phyloP scores from a whole-genome alignment of 768 basidiomycete species.

The Kwoniella dejecticola region DNA sequence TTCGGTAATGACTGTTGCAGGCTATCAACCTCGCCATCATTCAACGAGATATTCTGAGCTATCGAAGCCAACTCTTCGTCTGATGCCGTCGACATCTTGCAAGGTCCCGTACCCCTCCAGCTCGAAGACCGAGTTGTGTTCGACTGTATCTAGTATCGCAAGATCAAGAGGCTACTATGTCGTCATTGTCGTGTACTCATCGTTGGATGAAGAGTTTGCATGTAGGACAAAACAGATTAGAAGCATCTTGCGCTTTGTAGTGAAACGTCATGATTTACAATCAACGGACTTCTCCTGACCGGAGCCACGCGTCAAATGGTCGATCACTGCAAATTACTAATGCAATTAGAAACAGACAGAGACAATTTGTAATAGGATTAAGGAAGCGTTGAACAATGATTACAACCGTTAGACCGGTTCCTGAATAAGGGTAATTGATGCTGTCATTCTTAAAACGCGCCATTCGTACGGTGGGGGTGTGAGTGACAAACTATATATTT shows the following conservation, averaged over 20 bases:
- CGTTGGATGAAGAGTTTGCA: background rate
- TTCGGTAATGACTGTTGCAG: background rate
- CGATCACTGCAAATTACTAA: background rate
- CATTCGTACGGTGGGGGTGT: background rate
- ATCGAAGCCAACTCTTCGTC: slow-evolving; percentile 22
- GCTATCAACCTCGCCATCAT: background rate
- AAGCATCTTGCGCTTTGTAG: background rate
- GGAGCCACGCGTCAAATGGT: background rate
- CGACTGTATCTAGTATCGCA: too few species aligned
- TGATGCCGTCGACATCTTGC: slow-evolving; percentile 15
- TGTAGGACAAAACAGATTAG: background rate
- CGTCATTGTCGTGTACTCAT: background rate
- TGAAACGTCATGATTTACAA: slow-evolving; percentile 1
- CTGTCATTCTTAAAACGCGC: background rate
- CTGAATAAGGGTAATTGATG: background rate
- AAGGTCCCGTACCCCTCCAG: background rate
- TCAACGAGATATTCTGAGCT: slow-evolving; percentile 7
- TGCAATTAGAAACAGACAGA: background rate
- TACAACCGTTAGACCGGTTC: background rate
- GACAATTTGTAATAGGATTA: background rate
- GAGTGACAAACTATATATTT: slow-evolving; percentile 8
- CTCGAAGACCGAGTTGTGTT: too few species aligned
- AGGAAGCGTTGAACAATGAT: background rate
- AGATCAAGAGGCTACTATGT: too few species aligned
- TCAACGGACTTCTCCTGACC: slow-evolving; percentile 1